Percentiles rank a stretch among this genome's conserved stretches.
These are phyloP conservation scores for Flaveria robusta DNA, from an alignment of 129 eudicot genomes.

Conservation along the genomic window DNA sequence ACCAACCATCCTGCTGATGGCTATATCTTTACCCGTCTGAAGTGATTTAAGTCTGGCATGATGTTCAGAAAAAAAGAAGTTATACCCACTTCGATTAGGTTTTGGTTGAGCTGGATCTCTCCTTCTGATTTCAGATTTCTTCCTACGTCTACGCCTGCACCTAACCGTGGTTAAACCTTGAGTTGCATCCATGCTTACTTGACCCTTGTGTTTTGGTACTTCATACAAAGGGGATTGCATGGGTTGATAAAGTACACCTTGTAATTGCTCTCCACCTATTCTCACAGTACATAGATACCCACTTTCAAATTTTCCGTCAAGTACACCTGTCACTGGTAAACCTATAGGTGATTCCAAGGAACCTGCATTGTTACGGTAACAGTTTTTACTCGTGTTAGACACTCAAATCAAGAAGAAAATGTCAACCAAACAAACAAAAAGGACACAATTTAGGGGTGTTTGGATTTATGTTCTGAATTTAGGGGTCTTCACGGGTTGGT, in stretches of 20 bases:
- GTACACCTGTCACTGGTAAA: slow-evolving; percentile 60
- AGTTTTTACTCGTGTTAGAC: not conserved
- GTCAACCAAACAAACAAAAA: not conserved
- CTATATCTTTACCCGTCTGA: slow-evolving; percentile 75
- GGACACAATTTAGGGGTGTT: not conserved
- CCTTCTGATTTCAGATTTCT: slow-evolving; percentile 76
- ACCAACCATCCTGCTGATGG: slow-evolving; percentile 89
- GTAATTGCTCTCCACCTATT: slow-evolving; percentile 67
- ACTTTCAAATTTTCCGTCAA: slow-evolving; percentile 84
- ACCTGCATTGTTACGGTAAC: slow-evolving; percentile 28
- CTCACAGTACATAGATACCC: slow-evolving; percentile 87
- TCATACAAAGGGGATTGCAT: slow-evolving; percentile 36
- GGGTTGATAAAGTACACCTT: slow-evolving; percentile 83
- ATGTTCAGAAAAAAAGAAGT: slow-evolving; percentile 91
- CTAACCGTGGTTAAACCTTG: slow-evolving; percentile 39
- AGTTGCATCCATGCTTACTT: slow-evolving; percentile 23
- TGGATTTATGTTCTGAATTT: not conserved
- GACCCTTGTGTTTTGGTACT: slow-evolving; percentile 31
- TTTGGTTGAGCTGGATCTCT: slow-evolving; percentile 95
- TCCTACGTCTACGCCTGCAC: slow-evolving; percentile 75
- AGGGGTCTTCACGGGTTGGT: too few species aligned
- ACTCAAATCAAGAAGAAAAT: not conserved
- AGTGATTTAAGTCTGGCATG: slow-evolving; percentile 78
- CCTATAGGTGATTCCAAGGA: slow-evolving; percentile 45
- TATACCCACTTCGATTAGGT: slow-evolving; percentile 94